Conservation (phyloP, 768 basidiomycete species). For the Rhodosporidiobolus odoratus region DNA sequence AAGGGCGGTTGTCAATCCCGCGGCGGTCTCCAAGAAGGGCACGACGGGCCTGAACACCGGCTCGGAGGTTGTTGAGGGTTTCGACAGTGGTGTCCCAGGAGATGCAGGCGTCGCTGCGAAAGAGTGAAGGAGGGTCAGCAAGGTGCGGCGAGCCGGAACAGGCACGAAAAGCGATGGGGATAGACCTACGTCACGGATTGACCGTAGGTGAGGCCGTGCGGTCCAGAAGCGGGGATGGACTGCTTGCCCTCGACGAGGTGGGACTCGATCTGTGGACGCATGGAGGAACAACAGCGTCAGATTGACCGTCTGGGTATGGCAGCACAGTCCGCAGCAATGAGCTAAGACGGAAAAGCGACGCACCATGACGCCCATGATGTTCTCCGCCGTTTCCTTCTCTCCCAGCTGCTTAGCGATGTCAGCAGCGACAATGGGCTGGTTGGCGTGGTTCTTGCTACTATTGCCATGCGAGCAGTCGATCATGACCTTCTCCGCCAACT, state of each 20-base stretch:
- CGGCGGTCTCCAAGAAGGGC: constrained; percentile 10
- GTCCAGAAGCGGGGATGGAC: constrained; percentile 69
- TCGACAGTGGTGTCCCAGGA: constrained; percentile 83
- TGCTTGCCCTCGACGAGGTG: constrained; percentile 59
- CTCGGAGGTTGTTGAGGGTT: constrained; percentile 73
- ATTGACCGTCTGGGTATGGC: too few species aligned
- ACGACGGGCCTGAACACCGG: constrained; percentile 72
- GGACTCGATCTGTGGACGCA: constrained; percentile 16
- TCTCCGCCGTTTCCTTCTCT: constrained; percentile 52
- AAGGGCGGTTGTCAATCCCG: constrained; percentile 23
- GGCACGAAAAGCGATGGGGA: constrained; percentile 7
- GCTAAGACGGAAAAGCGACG: constrained; percentile 56
- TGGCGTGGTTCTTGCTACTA: constrained; percentile 81
- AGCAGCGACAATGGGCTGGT: constrained; percentile 80
- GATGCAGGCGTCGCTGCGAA: constrained; percentile 57
- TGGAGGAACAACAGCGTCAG: background rate
- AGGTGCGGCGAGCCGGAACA: constrained; percentile 36
- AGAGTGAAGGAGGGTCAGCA: background rate
- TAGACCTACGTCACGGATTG: constrained; percentile 71
- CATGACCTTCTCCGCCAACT: constrained; percentile 77
- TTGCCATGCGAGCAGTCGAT: constrained; percentile 83
- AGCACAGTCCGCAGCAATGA: too few species aligned
- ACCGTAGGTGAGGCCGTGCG: constrained; percentile 69
- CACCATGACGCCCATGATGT: constrained; percentile 95
- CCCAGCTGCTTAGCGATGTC: constrained; percentile 60